Evolutionary conservation across 306 rosid species (phyloP).

Genomic region (Cucumis sativus): DNA sequence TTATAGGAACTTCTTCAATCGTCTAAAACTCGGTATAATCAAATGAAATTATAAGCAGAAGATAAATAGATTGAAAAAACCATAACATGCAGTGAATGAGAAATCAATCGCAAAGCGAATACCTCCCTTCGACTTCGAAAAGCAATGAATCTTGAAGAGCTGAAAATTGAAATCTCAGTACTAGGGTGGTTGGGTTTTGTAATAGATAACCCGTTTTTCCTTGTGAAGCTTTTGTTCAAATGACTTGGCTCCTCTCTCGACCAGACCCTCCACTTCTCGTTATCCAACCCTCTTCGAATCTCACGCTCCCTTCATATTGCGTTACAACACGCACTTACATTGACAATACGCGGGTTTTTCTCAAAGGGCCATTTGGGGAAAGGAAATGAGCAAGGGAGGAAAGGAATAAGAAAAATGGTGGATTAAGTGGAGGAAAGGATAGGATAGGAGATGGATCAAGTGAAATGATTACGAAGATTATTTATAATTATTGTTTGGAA

Average conservation of each 20-base stretch:
- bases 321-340: background rate
- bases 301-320: background rate
- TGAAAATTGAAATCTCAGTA: background rate
- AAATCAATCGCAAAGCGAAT: background rate
- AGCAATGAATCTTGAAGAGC: background rate
- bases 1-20: background rate
- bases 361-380: too few relatives aligned
- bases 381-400: too few relatives aligned
- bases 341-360: too few relatives aligned
- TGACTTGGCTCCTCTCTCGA: background rate
- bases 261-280: conserved; percentile 3
- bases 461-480: too few relatives aligned
- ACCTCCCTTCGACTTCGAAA: background rate
- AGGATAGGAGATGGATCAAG: too few relatives aligned
- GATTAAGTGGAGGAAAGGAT: too few relatives aligned
- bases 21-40: background rate
- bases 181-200: background rate
- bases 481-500: too few relatives aligned
- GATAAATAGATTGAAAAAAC: background rate
- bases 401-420: too few relatives aligned
- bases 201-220: background rate
- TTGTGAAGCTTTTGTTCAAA: background rate
- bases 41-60: background rate
- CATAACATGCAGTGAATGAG: background rate
- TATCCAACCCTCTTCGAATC: background rate